A percentile compares a stretch with the other conserved stretches of the same genome.
phyloP scores from a whole-genome alignment of 2,329 filamentous ascomycete species.

The Aspergillus caelatus region DNA sequence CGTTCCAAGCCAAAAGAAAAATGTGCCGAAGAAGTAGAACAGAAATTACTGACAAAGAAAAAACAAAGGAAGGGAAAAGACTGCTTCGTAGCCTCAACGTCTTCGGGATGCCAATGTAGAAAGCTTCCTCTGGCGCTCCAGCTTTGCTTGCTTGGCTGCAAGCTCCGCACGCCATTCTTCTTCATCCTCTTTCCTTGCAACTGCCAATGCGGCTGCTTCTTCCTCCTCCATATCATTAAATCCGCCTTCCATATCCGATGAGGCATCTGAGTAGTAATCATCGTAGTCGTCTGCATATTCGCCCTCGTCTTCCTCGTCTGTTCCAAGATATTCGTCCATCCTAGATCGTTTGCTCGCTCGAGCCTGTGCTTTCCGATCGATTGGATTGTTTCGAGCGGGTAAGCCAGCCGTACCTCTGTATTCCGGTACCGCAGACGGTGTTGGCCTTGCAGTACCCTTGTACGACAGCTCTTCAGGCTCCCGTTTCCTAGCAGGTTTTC shows the following conservation, averaged over 20 bases:
- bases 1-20: constrained; percentile 19
- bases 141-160: constrained; percentile 49
- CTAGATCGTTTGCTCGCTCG: constrained; percentile 29
- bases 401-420: constrained; percentile 50
- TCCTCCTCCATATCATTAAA: constrained; percentile 50
- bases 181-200: constrained; percentile 50
- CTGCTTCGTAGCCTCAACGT: constrained; percentile 23
- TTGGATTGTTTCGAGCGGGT: constrained; percentile 28
- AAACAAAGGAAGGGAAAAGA: constrained; percentile 12
- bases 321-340: constrained; percentile 49
- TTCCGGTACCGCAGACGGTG: constrained; percentile 25
- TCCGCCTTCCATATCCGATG: constrained; percentile 56
- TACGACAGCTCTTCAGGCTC: constrained; percentile 38
- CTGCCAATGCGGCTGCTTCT: constrained; percentile 44
- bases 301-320: constrained; percentile 53
- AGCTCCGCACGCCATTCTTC: constrained; percentile 47
- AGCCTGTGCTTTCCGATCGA: constrained; percentile 31
- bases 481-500: constrained; percentile 32
- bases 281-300: constrained; percentile 44
- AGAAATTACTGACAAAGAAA: constrained; percentile 10
- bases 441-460: constrained; percentile 42
- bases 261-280: constrained; percentile 48
- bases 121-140: constrained; percentile 49
- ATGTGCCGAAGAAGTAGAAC: constrained; percentile 9
- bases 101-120: constrained; percentile 40